phyloP scores from a whole-genome alignment of 805 yeast species.

The Wickerhamiella parazyma region DNA sequence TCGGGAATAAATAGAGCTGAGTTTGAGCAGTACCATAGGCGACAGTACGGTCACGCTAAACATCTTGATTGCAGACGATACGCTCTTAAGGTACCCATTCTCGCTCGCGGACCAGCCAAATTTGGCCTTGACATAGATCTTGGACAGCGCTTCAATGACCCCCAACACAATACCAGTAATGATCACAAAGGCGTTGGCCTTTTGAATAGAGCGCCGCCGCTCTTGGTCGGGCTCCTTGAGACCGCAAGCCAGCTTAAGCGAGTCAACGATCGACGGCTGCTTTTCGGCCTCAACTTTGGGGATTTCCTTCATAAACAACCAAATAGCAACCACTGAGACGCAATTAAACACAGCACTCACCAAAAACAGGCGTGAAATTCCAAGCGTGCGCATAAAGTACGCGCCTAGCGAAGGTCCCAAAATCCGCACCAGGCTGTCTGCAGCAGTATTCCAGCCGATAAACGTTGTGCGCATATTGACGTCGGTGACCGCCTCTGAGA shows the following conservation, averaged over 20 bases:
- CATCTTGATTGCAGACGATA: background rate
- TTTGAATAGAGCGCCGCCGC: no score
- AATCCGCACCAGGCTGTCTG: background rate
- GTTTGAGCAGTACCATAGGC: background rate
- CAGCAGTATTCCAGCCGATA: background rate
- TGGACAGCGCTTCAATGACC: background rate
- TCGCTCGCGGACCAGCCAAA: constrained; percentile 1
- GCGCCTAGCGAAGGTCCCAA: background rate
- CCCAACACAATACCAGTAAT: background rate
- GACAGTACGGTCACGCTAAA: background rate
- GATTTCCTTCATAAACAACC: background rate
- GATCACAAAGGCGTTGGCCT: background rate
- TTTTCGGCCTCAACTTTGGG: background rate
- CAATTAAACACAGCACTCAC: background rate
- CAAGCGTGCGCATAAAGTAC: background rate
- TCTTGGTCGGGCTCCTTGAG: background rate
- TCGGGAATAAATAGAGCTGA: background rate
- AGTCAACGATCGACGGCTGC: background rate
- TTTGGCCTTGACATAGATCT: constrained; percentile 1
- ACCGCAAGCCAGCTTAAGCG: background rate
- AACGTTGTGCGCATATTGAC: background rate
- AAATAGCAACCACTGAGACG: background rate
- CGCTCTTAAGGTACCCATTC: background rate
- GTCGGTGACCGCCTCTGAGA: background rate
- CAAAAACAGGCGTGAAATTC: background rate